Evolutionary conservation across 2,329 filamentous ascomycete species (phyloP), one percentile per base, ranked within the genome.

Genomic region (Fusarium sp.): DNA sequence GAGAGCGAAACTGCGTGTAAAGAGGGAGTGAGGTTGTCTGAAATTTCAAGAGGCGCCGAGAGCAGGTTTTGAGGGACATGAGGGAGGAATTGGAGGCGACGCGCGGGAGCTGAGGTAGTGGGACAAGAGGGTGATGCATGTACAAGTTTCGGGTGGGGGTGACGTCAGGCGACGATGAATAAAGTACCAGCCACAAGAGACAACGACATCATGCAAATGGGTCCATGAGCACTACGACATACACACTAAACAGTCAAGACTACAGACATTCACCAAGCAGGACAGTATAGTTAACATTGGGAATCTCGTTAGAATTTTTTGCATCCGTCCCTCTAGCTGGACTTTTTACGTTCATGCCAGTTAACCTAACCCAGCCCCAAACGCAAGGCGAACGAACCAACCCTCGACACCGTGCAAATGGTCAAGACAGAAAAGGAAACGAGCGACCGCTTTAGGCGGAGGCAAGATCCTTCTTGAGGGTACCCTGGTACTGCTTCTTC

Each of bases 401-500:
- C 83, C 85, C 86, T 86, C 82, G 83, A 89, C 88, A 89, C 88
- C 88, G 85, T 88, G 86, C 86, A 86, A 86, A 87, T 86, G 81
- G 82, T 81, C 82, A 80, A 81, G 76, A 85, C 81, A 85, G 81
- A 84, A 79, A 82, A 85, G 81, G 81, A 86, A 86, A 85, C 65
- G 77, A 76, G 71, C 74, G 54, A 58, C 73, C 77, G 67, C 70
- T 77, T 81, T 88, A 87, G 79, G 87, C 84, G 81, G 85, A 79
- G 77, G 84, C 86, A 72, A 91, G 85, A 82, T 99, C 97, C 95
- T 98, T 99, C 95, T 99, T 99, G 94, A 99, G 95, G 70, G 95
- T 97, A 89, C 97, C 97, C 88, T 98, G 87, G 91, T 95, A 97
- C 86, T 95, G 92, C 89, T 94, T 94, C 95, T 99, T 99, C 94